Percentiles rank a stretch among this genome's conserved stretches.
Evolutionary conservation across 768 basidiomycete species (phyloP).

Genomic region (Kwoniella dejecticola): DNA sequence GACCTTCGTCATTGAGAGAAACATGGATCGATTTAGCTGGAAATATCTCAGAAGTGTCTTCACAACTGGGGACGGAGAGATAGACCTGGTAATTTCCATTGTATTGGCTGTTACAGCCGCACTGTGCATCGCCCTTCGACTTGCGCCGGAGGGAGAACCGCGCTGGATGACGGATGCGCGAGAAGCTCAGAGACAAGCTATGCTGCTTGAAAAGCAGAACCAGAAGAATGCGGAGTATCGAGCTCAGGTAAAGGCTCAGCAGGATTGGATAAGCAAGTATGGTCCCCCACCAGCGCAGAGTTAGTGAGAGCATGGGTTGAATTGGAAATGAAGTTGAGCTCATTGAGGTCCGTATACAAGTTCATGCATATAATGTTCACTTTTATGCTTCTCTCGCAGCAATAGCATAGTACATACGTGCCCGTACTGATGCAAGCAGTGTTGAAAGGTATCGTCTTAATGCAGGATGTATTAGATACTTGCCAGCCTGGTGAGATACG

Average conservation of each 20-base stretch:
- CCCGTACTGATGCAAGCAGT: too few relatives aligned
- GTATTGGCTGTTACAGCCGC: not conserved
- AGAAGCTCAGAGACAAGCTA: not conserved
- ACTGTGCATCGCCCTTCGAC: not conserved
- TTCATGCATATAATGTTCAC: too few relatives aligned
- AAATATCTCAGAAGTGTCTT: conserved; percentile 2
- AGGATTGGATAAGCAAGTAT: not conserved
- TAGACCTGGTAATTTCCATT: conserved; percentile 7
- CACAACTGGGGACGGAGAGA: conserved; percentile 16
- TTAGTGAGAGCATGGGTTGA: not conserved
- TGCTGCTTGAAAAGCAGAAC: not conserved
- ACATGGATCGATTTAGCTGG: not conserved
- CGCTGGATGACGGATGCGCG: conserved; percentile 11
- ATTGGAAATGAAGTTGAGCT: too few relatives aligned
- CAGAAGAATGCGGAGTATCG: not conserved
- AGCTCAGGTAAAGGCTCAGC: not conserved
- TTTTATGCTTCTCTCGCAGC: not conserved
- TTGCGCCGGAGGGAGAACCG: conserved; percentile 12
- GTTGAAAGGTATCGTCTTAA: too few relatives aligned
- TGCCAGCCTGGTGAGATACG: conserved; percentile 39
- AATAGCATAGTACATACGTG: too few relatives aligned
- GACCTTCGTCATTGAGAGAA: not conserved
- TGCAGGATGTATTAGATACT: too few relatives aligned
- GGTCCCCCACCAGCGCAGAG: not conserved
- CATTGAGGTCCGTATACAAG: too few relatives aligned